Base-by-base conservation (phyloP, 139 green algal species). In the Mychonastes homosphaera region DNA sequence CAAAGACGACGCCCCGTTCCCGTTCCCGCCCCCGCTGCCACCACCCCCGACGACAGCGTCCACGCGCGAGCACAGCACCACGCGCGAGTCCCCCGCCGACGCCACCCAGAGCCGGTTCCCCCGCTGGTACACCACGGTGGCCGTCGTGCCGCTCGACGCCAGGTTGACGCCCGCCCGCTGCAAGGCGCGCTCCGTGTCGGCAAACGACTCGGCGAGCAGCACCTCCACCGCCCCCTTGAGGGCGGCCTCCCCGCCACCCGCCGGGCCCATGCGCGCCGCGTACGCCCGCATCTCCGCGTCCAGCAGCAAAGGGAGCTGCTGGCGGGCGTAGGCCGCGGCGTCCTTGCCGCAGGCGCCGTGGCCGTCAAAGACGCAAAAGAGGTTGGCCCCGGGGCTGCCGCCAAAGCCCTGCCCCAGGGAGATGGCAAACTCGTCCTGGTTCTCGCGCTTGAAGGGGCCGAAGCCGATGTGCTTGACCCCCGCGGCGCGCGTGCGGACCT, bases 311-410 rank as follows among this genome's bases (percentile, higher is more conserved):
- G 70, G 70, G 44, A 77, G 64, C 49, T 65, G 41, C 36, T 69
- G 70, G 24, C 60, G 43, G 64, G 54, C 67, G 53, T 72, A 77
- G 16, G 63, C 35, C 0, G 71, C 71, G 21, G 71, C 66, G 29
- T 71, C 50, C 40, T 66, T 57, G 12, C 71, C 71, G 18, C 64
- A 32, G 26, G 34, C 69, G 29, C 71, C 71, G 28, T 79, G 71
- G n/a, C 71, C 72, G 33, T 79, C 72, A 64, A 79, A 79, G 5
- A 79, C 67, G 35, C 62, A 72, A 49, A 72, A 79, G 30, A 72
- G 63, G 62, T 60, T 67, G 48, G 58, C 56, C 38, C 51, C 59
- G 24, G 39, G 50, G 18, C 59, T 29, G 15, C 67, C 67, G 3
- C 72, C 63, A 36, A 65, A 72, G 15, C 36, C 48, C 7, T 43